phyloP scores from a whole-genome alignment of 1,284 basidiomycete genomes.

The Trametes hirsuta region DNA sequence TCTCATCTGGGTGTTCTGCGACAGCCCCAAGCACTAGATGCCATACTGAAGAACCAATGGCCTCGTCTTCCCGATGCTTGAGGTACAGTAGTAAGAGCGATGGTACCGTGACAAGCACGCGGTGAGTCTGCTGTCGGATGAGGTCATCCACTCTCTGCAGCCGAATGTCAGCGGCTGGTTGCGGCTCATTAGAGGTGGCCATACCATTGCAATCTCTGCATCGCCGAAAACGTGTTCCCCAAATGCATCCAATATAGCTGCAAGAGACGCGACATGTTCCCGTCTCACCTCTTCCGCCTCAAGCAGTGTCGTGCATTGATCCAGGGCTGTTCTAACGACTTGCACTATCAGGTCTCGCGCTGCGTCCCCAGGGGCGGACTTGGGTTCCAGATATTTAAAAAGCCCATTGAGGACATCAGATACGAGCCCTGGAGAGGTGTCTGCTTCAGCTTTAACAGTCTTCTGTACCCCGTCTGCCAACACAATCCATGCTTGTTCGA shows the following conservation, averaged over 20 bases:
- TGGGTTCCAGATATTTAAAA: constrained; percentile 34
- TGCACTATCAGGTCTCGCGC: constrained; percentile 29
- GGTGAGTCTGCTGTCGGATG: constrained; percentile 40
- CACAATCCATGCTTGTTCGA: constrained; percentile 49
- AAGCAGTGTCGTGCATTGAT: constrained; percentile 35
- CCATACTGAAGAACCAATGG: constrained; percentile 44
- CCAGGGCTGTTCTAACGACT: constrained; percentile 35
- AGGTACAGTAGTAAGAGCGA: constrained; percentile 54
- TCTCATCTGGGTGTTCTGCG: constrained; percentile 35
- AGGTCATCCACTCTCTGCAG: constrained; percentile 51
- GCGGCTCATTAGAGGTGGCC: not conserved
- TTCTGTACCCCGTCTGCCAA: constrained; percentile 36
- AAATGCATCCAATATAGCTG: constrained; percentile 46
- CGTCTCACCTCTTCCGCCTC: constrained; percentile 17
- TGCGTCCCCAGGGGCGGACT: constrained; percentile 32
- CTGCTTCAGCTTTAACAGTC: constrained; percentile 19
- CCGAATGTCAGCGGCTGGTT: not conserved
- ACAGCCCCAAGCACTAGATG: constrained; percentile 43
- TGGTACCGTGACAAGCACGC: constrained; percentile 46
- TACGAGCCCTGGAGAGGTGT: constrained; percentile 37
- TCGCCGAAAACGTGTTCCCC: constrained; percentile 46
- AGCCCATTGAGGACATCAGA: constrained; percentile 49
- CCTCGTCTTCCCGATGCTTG: constrained; percentile 41
- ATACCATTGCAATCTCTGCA: constrained; percentile 42
- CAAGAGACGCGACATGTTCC: constrained; percentile 33